phyloP scores from a whole-genome alignment of 768 basidiomycete genomes.

The Fibroporia radiculosa region DNA sequence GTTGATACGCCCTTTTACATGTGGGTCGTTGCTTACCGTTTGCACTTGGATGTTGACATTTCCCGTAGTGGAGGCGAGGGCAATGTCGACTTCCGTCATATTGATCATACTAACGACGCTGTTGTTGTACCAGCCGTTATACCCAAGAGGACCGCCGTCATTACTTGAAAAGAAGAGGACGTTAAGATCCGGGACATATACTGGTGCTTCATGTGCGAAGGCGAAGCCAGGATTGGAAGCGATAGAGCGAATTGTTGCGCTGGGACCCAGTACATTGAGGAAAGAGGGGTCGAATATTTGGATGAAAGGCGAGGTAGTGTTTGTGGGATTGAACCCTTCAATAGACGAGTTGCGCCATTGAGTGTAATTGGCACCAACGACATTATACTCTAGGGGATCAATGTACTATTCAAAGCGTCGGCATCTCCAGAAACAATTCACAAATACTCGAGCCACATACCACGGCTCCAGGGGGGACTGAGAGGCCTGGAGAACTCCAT shows the following conservation, averaged over 20 bases:
- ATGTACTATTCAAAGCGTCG: no score
- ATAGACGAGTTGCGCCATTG: constrained; percentile 24
- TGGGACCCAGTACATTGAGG: constrained; percentile 46
- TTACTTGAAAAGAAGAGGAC: constrained; percentile 69
- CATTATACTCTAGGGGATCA: constrained; percentile 43
- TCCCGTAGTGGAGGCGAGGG: constrained; percentile 27
- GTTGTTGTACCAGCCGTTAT: constrained; percentile 56
- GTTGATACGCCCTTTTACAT: background rate
- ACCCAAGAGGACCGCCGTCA: constrained; percentile 56
- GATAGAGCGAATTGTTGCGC: constrained; percentile 51
- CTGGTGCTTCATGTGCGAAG: constrained; percentile 77
- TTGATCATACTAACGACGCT: constrained; percentile 57
- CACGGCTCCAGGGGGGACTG: no score
- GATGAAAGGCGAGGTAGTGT: constrained; percentile 52
- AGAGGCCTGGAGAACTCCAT: no score
- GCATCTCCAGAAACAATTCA: no score
- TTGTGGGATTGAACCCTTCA: constrained; percentile 53
- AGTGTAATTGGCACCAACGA: constrained; percentile 36
- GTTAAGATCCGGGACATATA: constrained; percentile 57
- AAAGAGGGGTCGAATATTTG: constrained; percentile 50
- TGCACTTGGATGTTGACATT: constrained; percentile 31
- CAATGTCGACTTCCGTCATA: constrained; percentile 44
- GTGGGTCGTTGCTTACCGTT: constrained; percentile 30
- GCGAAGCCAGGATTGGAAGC: constrained; percentile 55
- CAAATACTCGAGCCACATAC: no score